A percentile compares a stretch with the other conserved stretches of the same genome.
phyloP scores from a whole-genome alignment of 345 rosid genomes.

The Turritis glabra region DNA sequence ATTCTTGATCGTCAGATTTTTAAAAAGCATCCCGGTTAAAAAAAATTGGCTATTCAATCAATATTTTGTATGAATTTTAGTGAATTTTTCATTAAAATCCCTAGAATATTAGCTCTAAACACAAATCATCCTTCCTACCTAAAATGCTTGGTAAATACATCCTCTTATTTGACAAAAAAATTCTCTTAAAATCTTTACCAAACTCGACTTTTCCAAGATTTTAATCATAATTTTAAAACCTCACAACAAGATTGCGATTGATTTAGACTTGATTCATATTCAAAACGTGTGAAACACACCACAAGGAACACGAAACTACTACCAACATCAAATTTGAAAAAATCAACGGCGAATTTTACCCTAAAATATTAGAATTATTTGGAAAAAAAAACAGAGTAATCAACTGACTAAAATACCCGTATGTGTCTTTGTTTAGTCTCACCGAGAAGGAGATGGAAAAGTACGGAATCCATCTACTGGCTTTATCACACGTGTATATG shows the following conservation, averaged over 20 bases:
- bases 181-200: not conserved
- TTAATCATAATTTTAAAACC: not conserved
- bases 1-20: not conserved
- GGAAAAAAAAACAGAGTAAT: not conserved
- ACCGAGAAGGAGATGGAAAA: conserved; percentile 61
- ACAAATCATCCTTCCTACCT: no score
- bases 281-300: conserved; percentile 23
- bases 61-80: not conserved
- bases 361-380: not conserved
- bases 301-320: not conserved
- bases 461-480: conserved; percentile 74
- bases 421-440: conserved; percentile 41
- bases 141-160: not conserved
- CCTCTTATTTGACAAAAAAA: no score
- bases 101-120: not conserved
- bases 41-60: no score
- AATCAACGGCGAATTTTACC: not conserved
- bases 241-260: conserved; percentile 3
- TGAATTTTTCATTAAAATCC: not conserved
- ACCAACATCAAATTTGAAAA: conserved; percentile 2
- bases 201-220: not conserved
- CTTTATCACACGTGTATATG: conserved; percentile 73
- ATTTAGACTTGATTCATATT: not conserved
- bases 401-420: conserved; percentile 15
- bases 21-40: no score